These are phyloP conservation scores for Microdochium bolleyi DNA, from an alignment of 2,329 filamentous ascomycete species.

Conservation along the genomic window DNA sequence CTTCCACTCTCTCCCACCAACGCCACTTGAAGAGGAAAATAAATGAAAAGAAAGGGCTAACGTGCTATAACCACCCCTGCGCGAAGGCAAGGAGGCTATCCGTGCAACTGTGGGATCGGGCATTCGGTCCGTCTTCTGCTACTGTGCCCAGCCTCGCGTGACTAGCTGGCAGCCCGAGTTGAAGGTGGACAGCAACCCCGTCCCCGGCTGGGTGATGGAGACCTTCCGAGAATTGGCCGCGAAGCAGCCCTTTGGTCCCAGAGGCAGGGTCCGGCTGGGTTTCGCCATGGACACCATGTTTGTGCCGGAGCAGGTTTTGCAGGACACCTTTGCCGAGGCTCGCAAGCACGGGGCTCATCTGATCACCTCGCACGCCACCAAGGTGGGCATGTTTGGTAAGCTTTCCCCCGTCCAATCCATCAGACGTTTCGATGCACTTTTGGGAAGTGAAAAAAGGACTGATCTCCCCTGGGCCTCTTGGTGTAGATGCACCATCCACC, in stretches of 20 bases:
- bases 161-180: constrained; percentile 15
- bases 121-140: constrained; percentile 30
- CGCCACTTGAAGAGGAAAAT: background rate
- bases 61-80: background rate
- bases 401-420: background rate
- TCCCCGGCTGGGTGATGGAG: constrained; percentile 23
- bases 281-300: constrained; percentile 35
- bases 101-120: constrained; percentile 29
- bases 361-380: constrained; percentile 30
- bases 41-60: background rate
- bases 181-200: constrained; percentile 7
- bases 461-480: constrained; percentile 1
- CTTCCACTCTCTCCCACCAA: background rate
- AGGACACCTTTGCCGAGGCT: constrained; percentile 25
- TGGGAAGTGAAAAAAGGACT: constrained; percentile 2
- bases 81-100: constrained; percentile 17
- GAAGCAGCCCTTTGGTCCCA: constrained; percentile 18
- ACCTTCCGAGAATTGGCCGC: constrained; percentile 21
- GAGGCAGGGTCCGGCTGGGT: constrained; percentile 28
- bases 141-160: constrained; percentile 19
- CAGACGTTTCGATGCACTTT: background rate
- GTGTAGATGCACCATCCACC: constrained; percentile 4
- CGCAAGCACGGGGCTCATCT: constrained; percentile 14
- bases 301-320: constrained; percentile 24
- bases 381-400: background rate